Conservation (phyloP, 2,329 filamentous ascomycete species). For the Pseudogymnoascus sp. region DNA sequence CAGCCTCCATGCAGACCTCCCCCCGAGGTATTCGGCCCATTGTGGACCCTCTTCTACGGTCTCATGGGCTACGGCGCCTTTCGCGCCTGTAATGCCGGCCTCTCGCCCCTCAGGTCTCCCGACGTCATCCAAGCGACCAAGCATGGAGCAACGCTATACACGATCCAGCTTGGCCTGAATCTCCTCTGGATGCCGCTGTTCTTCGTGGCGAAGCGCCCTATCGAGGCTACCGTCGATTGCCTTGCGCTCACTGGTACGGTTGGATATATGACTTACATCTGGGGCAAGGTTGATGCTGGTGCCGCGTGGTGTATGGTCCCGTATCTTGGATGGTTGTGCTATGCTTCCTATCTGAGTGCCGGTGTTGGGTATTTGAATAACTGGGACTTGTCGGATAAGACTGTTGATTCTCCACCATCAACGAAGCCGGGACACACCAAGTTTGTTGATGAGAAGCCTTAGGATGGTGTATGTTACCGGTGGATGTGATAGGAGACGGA, state of each 20-base stretch:
- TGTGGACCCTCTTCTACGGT: constrained; percentile 59
- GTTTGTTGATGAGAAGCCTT: constrained; percentile 27
- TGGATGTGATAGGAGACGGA: constrained; percentile 17
- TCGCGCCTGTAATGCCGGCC: constrained; percentile 58
- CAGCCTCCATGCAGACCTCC: constrained; percentile 58
- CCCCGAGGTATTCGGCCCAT: constrained; percentile 52
- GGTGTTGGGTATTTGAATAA: constrained; percentile 59
- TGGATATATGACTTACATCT: constrained; percentile 65
- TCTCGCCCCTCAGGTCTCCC: constrained; percentile 45
- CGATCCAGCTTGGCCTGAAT: constrained; percentile 76
- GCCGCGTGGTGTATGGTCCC: constrained; percentile 69
- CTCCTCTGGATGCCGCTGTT: constrained; percentile 88
- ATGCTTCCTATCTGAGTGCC: constrained; percentile 75
- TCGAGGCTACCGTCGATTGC: constrained; percentile 68
- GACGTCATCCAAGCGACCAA: constrained; percentile 50
- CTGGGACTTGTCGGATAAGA: constrained; percentile 47
- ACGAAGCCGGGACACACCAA: constrained; percentile 23
- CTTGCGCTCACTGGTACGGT: constrained; percentile 62
- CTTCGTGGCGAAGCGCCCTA: constrained; percentile 66
- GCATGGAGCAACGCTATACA: constrained; percentile 71
- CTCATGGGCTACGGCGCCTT: constrained; percentile 86
- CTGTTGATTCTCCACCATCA: constrained; percentile 21
- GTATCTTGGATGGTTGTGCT: constrained; percentile 78
- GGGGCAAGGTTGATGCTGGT: constrained; percentile 62
- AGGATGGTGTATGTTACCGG: constrained; percentile 18